Conservation (phyloP, 1,284 basidiomycete species). For the Ustilago lituana region DNA sequence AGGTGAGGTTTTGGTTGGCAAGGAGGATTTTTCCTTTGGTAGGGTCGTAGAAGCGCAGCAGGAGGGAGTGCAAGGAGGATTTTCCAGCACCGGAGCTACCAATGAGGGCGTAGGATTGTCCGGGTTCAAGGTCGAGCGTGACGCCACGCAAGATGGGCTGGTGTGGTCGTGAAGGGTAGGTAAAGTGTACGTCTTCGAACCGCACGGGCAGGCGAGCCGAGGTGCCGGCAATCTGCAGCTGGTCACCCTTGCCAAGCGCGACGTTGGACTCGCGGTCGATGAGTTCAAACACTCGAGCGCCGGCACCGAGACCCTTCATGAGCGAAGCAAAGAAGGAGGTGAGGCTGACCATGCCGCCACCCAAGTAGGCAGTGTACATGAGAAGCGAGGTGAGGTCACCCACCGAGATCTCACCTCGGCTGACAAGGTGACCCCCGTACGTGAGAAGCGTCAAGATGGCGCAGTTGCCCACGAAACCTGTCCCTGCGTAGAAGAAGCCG, state of each 20-base stretch:
- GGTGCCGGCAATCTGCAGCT: constrained; percentile 12
- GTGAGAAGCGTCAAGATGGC: constrained; percentile 87
- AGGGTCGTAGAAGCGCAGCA: constrained; percentile 93
- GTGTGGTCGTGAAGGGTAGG: constrained; percentile 67
- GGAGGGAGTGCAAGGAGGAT: constrained; percentile 85
- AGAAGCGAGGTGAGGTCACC: constrained; percentile 75
- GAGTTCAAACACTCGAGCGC: constrained; percentile 89
- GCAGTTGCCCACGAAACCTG: constrained; percentile 93
- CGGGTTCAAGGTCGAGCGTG: constrained; percentile 64
- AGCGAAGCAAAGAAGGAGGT: constrained; percentile 69
- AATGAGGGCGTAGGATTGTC: constrained; percentile 66
- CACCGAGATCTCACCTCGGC: constrained; percentile 80
- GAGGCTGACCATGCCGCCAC: constrained; percentile 71
- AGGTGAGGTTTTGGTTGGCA: constrained; percentile 87
- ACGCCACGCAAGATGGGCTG: constrained; percentile 67
- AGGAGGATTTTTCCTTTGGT: constrained; percentile 81
- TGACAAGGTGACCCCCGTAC: constrained; percentile 92
- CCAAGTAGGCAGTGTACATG: constrained; percentile 91
- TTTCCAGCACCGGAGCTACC: constrained; percentile 72
- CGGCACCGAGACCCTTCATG: constrained; percentile 85
- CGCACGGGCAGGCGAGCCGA: constrained; percentile 59
- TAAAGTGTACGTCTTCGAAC: constrained; percentile 68
- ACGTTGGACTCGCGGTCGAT: constrained; percentile 73
- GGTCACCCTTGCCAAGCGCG: constrained; percentile 46
- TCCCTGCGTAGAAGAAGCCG: constrained; percentile 86